phyloP scores from a whole-genome alignment of 148 eudicot genomes.

The Chenopodium suecicum region DNA sequence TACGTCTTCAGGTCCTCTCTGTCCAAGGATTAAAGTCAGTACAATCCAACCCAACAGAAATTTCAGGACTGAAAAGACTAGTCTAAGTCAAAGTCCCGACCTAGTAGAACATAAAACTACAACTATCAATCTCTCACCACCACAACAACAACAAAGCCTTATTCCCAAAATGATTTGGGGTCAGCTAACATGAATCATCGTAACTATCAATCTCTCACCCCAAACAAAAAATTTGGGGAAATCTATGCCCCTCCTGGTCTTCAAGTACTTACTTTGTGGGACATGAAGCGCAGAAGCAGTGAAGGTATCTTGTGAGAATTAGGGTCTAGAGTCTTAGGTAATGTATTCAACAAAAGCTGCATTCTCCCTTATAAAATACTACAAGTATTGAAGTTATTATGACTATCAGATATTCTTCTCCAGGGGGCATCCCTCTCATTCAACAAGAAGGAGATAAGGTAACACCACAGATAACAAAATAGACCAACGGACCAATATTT shows the following conservation, averaged over 20 bases:
- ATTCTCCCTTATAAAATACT: not conserved
- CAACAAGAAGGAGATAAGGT: not conserved
- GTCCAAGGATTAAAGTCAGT: conserved; percentile 24
- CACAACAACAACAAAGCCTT: too few relatives aligned
- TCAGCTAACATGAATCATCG: too few relatives aligned
- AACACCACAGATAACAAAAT: not conserved
- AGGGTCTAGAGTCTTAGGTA: not conserved
- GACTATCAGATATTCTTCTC: not conserved
- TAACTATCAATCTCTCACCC: not conserved
- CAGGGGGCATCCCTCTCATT: not conserved
- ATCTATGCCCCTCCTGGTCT: not conserved
- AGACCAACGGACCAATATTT: not conserved
- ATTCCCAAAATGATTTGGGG: too few relatives aligned
- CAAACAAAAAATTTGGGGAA: not conserved
- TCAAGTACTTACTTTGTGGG: not conserved
- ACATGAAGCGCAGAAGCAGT: not conserved
- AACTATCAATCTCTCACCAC: not conserved
- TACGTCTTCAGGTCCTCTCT: conserved; percentile 97
- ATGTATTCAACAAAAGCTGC: not conserved
- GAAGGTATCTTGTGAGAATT: not conserved
- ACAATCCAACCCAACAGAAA: conserved; percentile 5
- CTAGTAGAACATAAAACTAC: not conserved
- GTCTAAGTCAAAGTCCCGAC: not conserved
- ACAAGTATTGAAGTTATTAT: not conserved
- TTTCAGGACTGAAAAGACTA: not conserved